These are phyloP conservation scores for Boletellus sp. DNA, from an alignment of 768 basidiomycete species.

Conservation along the genomic window DNA sequence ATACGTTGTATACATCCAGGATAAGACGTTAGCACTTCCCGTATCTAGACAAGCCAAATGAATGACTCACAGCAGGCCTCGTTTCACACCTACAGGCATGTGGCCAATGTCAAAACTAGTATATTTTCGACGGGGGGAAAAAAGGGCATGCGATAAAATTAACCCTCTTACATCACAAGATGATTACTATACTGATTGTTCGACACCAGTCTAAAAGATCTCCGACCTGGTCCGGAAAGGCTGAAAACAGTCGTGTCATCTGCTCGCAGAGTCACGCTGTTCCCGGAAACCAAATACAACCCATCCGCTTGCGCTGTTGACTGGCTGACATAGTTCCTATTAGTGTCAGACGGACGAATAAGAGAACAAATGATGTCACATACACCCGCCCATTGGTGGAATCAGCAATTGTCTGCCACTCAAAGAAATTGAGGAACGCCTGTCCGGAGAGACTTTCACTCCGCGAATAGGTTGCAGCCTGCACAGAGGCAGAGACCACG, in stretches of 20 bases:
- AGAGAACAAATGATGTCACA: background rate
- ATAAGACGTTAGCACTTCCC: background rate
- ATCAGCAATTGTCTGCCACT: slow-evolving; percentile 29
- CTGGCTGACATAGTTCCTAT: slow-evolving; percentile 43
- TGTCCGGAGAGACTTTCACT: slow-evolving; percentile 46
- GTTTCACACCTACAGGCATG: slow-evolving; percentile 39
- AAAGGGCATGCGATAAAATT: background rate
- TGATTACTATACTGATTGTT: slow-evolving; percentile 31
- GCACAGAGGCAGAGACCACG: slow-evolving; percentile 2
- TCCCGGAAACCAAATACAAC: slow-evolving; percentile 51
- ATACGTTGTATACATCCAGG: slow-evolving; percentile 18
- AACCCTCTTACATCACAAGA: slow-evolving; percentile 30
- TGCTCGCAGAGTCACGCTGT: slow-evolving; percentile 33
- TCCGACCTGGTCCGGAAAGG: slow-evolving; percentile 31
- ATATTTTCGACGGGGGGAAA: background rate
- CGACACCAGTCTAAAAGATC: slow-evolving; percentile 35
- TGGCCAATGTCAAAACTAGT: slow-evolving; percentile 33
- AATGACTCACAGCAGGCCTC: slow-evolving; percentile 37
- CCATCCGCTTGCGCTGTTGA: slow-evolving; percentile 50
- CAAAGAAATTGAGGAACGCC: slow-evolving; percentile 40
- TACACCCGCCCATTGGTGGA: slow-evolving; percentile 35
- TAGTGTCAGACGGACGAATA: background rate
- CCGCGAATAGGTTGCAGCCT: slow-evolving; percentile 44
- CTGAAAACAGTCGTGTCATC: slow-evolving; percentile 32
- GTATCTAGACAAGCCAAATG: background rate